Evolutionary conservation across 352 stramenopile species (phyloP).

Genomic region (Blastocystis sp.): DNA sequence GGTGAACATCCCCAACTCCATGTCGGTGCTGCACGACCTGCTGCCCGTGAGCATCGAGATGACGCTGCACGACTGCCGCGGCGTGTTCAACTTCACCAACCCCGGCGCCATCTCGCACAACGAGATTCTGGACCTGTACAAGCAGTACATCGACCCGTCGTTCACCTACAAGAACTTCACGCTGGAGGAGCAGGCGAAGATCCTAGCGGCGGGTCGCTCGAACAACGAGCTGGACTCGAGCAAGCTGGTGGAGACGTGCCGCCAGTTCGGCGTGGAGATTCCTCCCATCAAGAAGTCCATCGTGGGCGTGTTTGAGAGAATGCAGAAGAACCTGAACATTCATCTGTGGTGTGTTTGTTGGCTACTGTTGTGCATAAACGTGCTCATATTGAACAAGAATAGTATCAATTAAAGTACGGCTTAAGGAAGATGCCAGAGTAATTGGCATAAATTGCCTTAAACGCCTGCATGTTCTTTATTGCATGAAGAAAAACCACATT

Average conservation of each 20-base stretch:
- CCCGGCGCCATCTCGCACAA: conserved; percentile 87
- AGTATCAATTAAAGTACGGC: too few relatives aligned
- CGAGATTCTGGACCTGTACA: conserved; percentile 84
- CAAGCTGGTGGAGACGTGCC: conserved; percentile 77
- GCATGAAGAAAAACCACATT: background rate
- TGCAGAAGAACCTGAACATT: conserved; percentile 79
- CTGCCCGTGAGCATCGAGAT: conserved; percentile 81
- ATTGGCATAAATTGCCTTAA: background rate
- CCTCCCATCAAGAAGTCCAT: conserved; percentile 79
- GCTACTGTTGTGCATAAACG: conserved; percentile 75
- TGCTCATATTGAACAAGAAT: too few relatives aligned
- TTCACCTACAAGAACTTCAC: too few relatives aligned
- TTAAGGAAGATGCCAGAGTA: too few relatives aligned
- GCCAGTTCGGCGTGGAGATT: conserved; percentile 76
- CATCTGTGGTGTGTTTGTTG: conserved; percentile 37
- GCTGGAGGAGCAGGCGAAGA: conserved; percentile 85
- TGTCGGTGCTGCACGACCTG: conserved; percentile 85
- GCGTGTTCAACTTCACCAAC: conserved; percentile 88
- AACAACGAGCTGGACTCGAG: conserved; percentile 85
- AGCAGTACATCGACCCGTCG: conserved; percentile 82
- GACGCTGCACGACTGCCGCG: conserved; percentile 74
- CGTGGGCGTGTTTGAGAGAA: conserved; percentile 81
- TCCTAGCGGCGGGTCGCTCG: conserved; percentile 81
- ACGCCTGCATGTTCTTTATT: background rate
- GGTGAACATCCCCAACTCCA: conserved; percentile 86